Base-by-base conservation (phyloP, 768 basidiomycete genomes). In the Rhizopogon vesiculosus region DNA sequence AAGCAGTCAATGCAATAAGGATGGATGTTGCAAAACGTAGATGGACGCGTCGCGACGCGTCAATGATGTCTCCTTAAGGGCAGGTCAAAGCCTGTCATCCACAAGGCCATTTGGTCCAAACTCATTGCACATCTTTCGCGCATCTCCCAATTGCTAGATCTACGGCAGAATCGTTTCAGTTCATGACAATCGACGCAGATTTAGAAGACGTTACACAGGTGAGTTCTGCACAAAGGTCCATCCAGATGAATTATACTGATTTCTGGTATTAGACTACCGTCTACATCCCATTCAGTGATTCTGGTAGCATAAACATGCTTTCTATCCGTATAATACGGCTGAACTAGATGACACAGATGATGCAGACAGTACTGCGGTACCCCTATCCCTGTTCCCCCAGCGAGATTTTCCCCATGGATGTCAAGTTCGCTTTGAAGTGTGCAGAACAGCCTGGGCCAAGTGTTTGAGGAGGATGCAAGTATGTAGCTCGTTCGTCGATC, bases 381-480 rank as follows among this genome's bases (percentile, higher is more conserved):
- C 46, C 1, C 13, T 18, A 4, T 48, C 65, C 1, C 42, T 72
- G 18, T 70, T 69, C 41, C 62, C 66, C 8, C 68, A 65, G 33
- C 66, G 68, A 49, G 69, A 70, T 41, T 56, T 65, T 31, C 61
- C 60, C 18, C 61, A 70, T 16, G 70, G 73, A 19, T 71, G 71
- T 52, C 59, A 69, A 33, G 60, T 79, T 42, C 76, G 83, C 25
- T 69, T 85, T 48, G 62, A 74, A 45, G 81, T 79, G 5, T 89
- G 88, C 65, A 77, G 64, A 49, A 63, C 61, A 1, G 81, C 81
- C 2, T 89, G 87, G 87, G 70, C 60, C 53, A 82, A 76, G 56
- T 87, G 86, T 64, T 67, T 86, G 29, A 64, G 71, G 8, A 77
- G 79, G 16, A 69, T 86, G 18, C 80, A 83, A 71, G 85, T 87